A percentile compares a stretch with the other conserved stretches of the same genome.
These are phyloP conservation scores for Microcyclospora tardicrescens DNA, from an alignment of 2,329 filamentous ascomycete genomes.

Conservation along the genomic window DNA sequence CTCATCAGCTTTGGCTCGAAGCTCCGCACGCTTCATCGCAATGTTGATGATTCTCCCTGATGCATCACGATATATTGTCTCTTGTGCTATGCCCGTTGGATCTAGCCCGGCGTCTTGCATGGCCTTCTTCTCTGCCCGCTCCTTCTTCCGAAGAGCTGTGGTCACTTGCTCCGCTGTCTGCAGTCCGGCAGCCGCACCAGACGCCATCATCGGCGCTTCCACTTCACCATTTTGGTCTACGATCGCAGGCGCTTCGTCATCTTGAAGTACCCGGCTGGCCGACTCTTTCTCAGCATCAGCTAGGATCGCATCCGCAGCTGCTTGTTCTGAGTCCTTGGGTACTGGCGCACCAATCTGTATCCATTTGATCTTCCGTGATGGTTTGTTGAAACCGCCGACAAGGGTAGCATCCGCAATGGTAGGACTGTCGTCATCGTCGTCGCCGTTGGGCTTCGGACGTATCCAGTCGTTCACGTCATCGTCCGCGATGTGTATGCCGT, in stretches of 20 bases:
- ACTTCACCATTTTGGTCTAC: conserved; percentile 37
- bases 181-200: conserved; percentile 74
- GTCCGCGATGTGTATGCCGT: conserved; percentile 36
- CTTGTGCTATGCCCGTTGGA: conserved; percentile 41
- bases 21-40: conserved; percentile 77
- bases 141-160: conserved; percentile 45
- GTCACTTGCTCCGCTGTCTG: conserved; percentile 68
- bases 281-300: conserved; percentile 23
- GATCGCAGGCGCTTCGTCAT: conserved; percentile 37
- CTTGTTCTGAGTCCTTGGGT: conserved; percentile 42
- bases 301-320: conserved; percentile 43
- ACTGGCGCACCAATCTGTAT: conserved; percentile 49
- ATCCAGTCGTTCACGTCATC: conserved; percentile 43
- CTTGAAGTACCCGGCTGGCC: conserved; percentile 16
- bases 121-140: conserved; percentile 46
- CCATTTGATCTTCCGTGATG: conserved; percentile 71
- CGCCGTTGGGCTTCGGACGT: conserved; percentile 35
- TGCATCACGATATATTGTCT: conserved; percentile 92
- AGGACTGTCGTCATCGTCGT: conserved; percentile 42
- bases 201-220: conserved; percentile 58
- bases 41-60: conserved; percentile 90
- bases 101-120: conserved; percentile 34
- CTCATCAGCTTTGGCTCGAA: conserved; percentile 64
- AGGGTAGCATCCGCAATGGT: conserved; percentile 30
- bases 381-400: conserved; percentile 40